A percentile compares a stretch with the other conserved stretches of the same genome.
Conservation (phyloP, 495 filamentous ascomycete genomes). For the Daldinia decipiens region DNA sequence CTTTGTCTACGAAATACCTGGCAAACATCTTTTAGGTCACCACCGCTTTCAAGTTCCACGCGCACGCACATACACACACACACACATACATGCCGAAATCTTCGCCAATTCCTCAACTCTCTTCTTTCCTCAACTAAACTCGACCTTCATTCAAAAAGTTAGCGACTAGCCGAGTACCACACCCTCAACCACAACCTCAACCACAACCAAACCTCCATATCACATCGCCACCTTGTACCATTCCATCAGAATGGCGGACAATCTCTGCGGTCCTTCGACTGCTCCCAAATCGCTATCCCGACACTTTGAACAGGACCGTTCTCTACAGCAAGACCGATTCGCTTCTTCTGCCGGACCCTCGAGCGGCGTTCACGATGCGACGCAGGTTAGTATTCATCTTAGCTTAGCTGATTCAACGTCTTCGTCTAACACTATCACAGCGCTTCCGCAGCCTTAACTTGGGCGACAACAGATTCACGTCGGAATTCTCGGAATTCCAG, state of each 20-base stretch:
- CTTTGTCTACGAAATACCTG: neutral
- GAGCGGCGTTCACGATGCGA: neutral
- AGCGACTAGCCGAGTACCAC: neutral
- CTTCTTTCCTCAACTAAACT: neutral
- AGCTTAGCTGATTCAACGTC: neutral
- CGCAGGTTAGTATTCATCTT: constrained; percentile 6
- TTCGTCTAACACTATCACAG: neutral
- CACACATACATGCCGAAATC: neutral
- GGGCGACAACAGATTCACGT: neutral
- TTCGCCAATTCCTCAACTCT: neutral
- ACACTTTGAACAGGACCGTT: constrained; percentile 79
- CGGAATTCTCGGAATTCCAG: constrained; percentile 1
- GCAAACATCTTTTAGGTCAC: neutral
- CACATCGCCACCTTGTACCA: neutral
- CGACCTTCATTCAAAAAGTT: neutral
- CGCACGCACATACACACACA: neutral
- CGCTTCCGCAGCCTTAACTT: constrained; percentile 1
- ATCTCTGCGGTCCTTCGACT: constrained; percentile 10
- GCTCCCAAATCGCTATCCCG: constrained; percentile 86
- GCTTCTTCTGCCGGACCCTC: constrained; percentile 42
- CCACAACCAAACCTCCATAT: constrained; percentile 1
- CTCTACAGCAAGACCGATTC: constrained; percentile 80
- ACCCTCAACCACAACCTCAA: neutral
- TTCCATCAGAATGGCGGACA: constrained; percentile 13
- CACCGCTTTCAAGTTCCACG: neutral